Evolutionary conservation across 2,329 filamentous ascomycete species (phyloP).

Genomic region (Ophiostoma sp.): DNA sequence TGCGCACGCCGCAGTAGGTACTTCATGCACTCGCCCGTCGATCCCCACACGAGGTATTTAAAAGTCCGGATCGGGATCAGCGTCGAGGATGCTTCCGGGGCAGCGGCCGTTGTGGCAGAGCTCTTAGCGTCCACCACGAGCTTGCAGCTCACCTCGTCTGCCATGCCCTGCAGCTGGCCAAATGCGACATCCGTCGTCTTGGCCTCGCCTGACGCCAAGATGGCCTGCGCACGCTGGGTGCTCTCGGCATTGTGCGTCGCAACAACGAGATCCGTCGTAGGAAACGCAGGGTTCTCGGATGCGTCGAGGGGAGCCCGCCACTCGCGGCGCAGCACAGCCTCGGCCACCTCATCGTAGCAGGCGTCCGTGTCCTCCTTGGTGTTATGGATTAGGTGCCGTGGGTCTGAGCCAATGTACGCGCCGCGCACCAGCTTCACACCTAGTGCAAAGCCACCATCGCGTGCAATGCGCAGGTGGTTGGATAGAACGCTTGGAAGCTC

Average conservation of each 20-base stretch:
- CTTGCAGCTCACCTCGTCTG: slow-evolving; percentile 78
- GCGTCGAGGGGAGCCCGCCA: slow-evolving; percentile 52
- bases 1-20: slow-evolving; percentile 68
- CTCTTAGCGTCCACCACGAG: slow-evolving; percentile 35
- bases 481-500: slow-evolving; percentile 52
- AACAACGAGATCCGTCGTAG: slow-evolving; percentile 60
- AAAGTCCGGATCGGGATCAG: slow-evolving; percentile 40
- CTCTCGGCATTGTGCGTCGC: slow-evolving; percentile 78
- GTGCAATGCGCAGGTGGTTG: slow-evolving; percentile 54
- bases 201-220: slow-evolving; percentile 44
- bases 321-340: slow-evolving; percentile 57
- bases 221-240: slow-evolving; percentile 52
- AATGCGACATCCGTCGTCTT: slow-evolving; percentile 49
- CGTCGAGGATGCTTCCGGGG: neutral
- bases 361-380: slow-evolving; percentile 65
- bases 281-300: slow-evolving; percentile 43
- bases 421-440: slow-evolving; percentile 73
- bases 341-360: slow-evolving; percentile 66
- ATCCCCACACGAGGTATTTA: slow-evolving; percentile 66
- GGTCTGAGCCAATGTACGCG: slow-evolving; percentile 66
- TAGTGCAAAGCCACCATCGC: slow-evolving; percentile 56
- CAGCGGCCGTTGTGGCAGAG: no score
- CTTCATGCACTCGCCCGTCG: slow-evolving; percentile 76
- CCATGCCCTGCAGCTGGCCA: slow-evolving; percentile 90
- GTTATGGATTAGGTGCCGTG: slow-evolving; percentile 63